phyloP scores from a whole-genome alignment of 257 asterid genomes.

The Fraxinus pennsylvanica region DNA sequence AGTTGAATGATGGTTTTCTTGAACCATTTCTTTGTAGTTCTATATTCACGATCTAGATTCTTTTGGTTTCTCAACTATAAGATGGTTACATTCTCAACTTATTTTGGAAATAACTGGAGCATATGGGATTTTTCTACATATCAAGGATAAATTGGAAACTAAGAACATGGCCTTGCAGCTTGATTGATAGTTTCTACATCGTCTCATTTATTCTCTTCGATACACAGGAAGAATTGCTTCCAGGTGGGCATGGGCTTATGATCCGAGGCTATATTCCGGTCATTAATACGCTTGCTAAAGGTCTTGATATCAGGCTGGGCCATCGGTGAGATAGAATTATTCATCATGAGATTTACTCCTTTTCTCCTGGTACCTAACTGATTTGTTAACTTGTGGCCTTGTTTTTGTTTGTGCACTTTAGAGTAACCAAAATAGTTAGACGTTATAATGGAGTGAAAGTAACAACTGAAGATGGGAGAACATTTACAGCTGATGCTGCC shows the following conservation, averaged over 20 bases:
- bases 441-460: constrained; percentile 81
- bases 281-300: constrained; percentile 86
- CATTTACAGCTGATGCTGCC: constrained; percentile 92
- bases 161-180: not conserved
- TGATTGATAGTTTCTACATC: not conserved
- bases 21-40: not conserved
- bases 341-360: constrained; percentile 8
- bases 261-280: constrained; percentile 96
- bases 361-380: not conserved
- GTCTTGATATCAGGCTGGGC: constrained; percentile 84
- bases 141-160: not conserved
- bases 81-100: not conserved
- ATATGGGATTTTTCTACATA: not conserved
- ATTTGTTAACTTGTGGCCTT: constrained; percentile 10
- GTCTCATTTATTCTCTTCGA: constrained; percentile 3
- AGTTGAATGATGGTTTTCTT: not conserved
- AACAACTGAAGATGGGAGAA: constrained; percentile 78
- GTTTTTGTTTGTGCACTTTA: constrained; percentile 22
- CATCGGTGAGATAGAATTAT: constrained; percentile 52
- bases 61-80: not conserved
- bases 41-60: not conserved
- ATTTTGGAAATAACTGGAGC: not conserved
- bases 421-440: constrained; percentile 78
- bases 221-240: constrained; percentile 86
- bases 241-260: constrained; percentile 99